Base-by-base conservation (phyloP, 1,284 basidiomycete species). In the Irpex sp. region DNA sequence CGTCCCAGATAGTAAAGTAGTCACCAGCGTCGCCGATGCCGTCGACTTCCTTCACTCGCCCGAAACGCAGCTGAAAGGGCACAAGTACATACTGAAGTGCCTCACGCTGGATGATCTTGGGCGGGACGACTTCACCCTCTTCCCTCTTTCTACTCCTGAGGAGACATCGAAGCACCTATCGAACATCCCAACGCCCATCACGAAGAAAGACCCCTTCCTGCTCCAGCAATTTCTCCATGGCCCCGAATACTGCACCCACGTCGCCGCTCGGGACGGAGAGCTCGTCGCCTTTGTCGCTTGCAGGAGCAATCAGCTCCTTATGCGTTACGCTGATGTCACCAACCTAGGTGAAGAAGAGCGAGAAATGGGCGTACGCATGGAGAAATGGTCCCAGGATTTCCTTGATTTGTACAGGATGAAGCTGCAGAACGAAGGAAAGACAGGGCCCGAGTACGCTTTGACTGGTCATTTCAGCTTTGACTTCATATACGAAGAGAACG, bases 381-480 rank as follows among this genome's bases (percentile, higher is more conserved):
- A 63, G 48, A 44, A 48, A n/a, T 65, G 64, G 64, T 49, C 58
- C 4, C 64, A 65, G 47, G 19, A 36, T 3, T 68, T 68, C 38
- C 57, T 68, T 19, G 36, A 61, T 34, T 54, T 44, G 11, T 68
- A 61, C 58, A 61, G 58, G 52, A 60, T 13, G 21, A 65, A 64
- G 58, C 60, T 68, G n/a, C 26, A 57, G 38, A 26, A 47, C 13
- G 54, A 66, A 40, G 66, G 64, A 3, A 64, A 60, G 56, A 40
- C 34, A 2, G 58, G 58, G 6, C 57, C 54, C 21, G 47, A 64
- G 44, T 61, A 54, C 8, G 64, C 61, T 19, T 38, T 68, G 37
- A 68, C 62, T 4, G 67, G 67, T 19, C 67, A 68, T 40, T 68
- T 68, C 60, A 65, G 66, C 61, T 68, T 68, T 62, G 67, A 68